Conservation (phyloP, 2,329 filamentous ascomycete species). For the Xylariaceae sp. region DNA sequence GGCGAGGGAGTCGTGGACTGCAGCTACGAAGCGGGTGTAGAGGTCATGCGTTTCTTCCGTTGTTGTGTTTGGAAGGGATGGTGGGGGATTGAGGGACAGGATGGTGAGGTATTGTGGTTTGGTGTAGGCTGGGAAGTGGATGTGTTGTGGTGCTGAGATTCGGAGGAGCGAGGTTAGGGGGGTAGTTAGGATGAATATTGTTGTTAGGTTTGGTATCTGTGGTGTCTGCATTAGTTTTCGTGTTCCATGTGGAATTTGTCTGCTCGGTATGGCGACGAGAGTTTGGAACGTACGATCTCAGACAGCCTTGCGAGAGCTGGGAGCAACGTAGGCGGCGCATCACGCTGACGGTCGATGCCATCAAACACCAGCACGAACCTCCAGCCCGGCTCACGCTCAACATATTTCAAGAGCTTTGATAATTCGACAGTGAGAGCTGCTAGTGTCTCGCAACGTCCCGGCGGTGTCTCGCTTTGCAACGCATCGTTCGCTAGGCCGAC, state of each 20-base stretch:
- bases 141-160: slow-evolving; percentile 67
- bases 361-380: slow-evolving; percentile 85
- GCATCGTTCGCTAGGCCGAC: slow-evolving; percentile 56
- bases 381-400: slow-evolving; percentile 31
- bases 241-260: background rate
- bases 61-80: slow-evolving; percentile 49
- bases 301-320: slow-evolving; percentile 78
- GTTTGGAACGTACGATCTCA: slow-evolving; percentile 62
- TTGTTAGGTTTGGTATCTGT: slow-evolving; percentile 75
- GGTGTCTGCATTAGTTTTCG: slow-evolving; percentile 11
- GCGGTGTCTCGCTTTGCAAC: slow-evolving; percentile 45
- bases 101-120: slow-evolving; percentile 79
- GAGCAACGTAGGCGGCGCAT: slow-evolving; percentile 74
- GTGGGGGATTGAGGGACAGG: slow-evolving; percentile 52
- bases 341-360: slow-evolving; percentile 79
- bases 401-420: slow-evolving; percentile 56
- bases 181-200: slow-evolving; percentile 56
- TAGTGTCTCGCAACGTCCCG: slow-evolving; percentile 73
- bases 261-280: background rate
- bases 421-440: slow-evolving; percentile 74
- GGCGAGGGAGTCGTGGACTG: slow-evolving; percentile 83
- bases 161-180: slow-evolving; percentile 51
- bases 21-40: slow-evolving; percentile 77
- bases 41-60: slow-evolving; percentile 61
- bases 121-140: slow-evolving; percentile 82